A percentile compares a stretch with the other conserved stretches of the same genome.
Conservation (phyloP, 176 grass and related monocot species). For the Eragrostis curvula region DNA sequence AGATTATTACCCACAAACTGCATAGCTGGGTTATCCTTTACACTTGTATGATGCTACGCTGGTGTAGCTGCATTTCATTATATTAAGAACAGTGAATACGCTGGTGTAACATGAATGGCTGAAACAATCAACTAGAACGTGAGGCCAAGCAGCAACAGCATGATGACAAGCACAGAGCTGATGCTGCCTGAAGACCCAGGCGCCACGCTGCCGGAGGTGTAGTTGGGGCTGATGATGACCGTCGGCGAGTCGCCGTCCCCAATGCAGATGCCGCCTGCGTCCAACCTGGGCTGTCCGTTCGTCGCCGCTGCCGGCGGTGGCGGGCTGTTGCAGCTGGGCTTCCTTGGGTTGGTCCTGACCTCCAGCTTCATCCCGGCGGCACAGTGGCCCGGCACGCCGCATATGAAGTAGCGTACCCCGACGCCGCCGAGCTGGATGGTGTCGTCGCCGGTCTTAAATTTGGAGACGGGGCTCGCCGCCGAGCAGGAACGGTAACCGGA, state of each 20-base stretch:
- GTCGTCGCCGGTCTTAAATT: not conserved
- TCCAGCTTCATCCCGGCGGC: slow-evolving; percentile 35
- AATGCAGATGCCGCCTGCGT: not conserved
- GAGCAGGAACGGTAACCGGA: slow-evolving; percentile 30
- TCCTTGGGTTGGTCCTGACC: not conserved
- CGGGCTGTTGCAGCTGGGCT: not conserved
- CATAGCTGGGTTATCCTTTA: not conserved
- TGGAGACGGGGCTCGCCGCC: not conserved
- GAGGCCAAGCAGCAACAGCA: not conserved
- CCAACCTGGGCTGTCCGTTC: not conserved
- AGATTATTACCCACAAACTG: no score
- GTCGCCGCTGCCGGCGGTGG: no score
- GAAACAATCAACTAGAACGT: not conserved
- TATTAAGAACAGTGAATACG: no score
- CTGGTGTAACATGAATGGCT: not conserved
- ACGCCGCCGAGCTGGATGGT: not conserved
- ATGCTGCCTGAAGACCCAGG: not conserved
- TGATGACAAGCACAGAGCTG: not conserved
- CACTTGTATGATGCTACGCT: not conserved
- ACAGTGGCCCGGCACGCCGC: slow-evolving; percentile 34
- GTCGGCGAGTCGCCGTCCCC: not conserved
- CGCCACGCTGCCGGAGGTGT: not conserved
- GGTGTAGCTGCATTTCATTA: no score
- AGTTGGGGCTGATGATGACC: no score
- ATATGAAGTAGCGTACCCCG: slow-evolving; percentile 31